Conservation (phyloP, 1,139 yeast species). For the Diutina neorugosa region DNA sequence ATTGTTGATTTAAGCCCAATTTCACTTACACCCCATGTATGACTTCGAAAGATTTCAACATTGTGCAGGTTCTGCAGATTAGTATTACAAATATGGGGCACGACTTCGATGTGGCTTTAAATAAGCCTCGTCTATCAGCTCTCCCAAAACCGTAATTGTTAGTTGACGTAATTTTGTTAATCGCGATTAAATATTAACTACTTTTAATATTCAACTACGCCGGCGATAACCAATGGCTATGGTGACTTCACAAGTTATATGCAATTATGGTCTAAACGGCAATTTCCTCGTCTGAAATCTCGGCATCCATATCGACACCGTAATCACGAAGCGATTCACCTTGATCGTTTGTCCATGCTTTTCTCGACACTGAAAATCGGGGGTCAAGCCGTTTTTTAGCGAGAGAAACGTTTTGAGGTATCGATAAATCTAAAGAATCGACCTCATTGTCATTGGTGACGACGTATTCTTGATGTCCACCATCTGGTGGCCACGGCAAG, state of each 20-base stretch:
- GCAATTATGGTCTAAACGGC: not conserved
- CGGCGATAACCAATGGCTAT: not conserved
- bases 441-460: constrained; percentile 10
- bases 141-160: too few species aligned
- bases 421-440: constrained; percentile 9
- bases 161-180: too few species aligned
- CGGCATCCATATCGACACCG: constrained; percentile 52
- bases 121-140: not conserved
- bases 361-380: constrained; percentile 17
- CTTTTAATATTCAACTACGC: too few species aligned
- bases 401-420: constrained; percentile 8
- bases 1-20: too few species aligned
- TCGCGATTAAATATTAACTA: too few species aligned
- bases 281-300: not conserved
- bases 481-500: constrained; percentile 87
- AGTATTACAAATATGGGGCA: not conserved
- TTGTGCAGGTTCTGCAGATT: not conserved
- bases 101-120: not conserved
- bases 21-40: too few species aligned
- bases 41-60: too few species aligned
- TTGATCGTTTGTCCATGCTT: constrained; percentile 61
- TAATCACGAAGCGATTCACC: constrained; percentile 78
- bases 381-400: constrained; percentile 13
- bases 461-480: constrained; percentile 35
- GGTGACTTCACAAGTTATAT: too few species aligned